Base-by-base conservation (phyloP, 2,329 filamentous ascomycete species). In the Verticillium longisporum region DNA sequence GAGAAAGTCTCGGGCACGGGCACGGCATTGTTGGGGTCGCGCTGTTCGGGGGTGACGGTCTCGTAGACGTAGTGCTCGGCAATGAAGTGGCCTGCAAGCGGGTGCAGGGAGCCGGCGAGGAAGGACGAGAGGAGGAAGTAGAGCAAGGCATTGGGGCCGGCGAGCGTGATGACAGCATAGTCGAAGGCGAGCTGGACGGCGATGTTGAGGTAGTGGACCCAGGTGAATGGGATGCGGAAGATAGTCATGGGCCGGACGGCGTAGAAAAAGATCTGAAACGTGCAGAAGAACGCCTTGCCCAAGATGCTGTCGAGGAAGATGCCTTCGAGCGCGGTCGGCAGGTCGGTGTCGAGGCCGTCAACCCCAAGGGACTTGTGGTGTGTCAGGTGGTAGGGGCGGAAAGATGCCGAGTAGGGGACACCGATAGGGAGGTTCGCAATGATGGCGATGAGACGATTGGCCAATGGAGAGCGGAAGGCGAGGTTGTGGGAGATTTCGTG, bases 181-280 rank as follows among this genome's bases (percentile, higher is more conserved):
- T 99, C 92, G 74, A 98, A 97, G 65, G 77, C 70, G 58, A 94
- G 69, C 77, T 99, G 94, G 4, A 85, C 83, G 63, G 79, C 73
- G 59, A 99, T 82, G 77, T 99, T 99, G 77, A 92, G 77, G 62
- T 87, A 82, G 76, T 97, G 93, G 61, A 97, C 86, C 71, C 83
- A 83, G 59, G 94, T 97, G 74, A 98, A 85, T 41, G 94, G 91
- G 5, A 98, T 83, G 68, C 87, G 85, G 83, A 97, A 97, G 68
- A 99, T 85, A 77, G 93, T 88, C 89, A 98, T 97, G 63, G 95
- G 95, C 15, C 95, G 91, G 58, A 99, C 77, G 69, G 95, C 95
- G 80, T 99, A 99, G 84, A 99, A 99, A 73, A 99, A 85, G 75
- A 99, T 97, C 78, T 99, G 95, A 80, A 97, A 99, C 67, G 95